Evolutionary conservation across 192 early-diverging fungal genomes (phyloP).

Genomic region (Lunasporangiospora selenospora): DNA sequence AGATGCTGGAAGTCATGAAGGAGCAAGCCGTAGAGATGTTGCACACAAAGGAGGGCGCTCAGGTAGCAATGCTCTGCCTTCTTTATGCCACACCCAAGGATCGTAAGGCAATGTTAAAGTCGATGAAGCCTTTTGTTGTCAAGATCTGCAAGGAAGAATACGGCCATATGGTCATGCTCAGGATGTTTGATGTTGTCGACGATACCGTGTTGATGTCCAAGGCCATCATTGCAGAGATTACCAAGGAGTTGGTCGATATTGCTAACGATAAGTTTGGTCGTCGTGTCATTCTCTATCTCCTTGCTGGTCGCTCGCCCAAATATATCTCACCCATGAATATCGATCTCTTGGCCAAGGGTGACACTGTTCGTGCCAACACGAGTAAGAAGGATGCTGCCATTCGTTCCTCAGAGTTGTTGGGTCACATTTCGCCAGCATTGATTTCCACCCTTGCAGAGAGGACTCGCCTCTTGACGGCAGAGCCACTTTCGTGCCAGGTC

Average conservation of each 20-base stretch:
- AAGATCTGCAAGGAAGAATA: conserved; percentile 91
- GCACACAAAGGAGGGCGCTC: conserved; percentile 93
- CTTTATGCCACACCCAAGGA: conserved; percentile 85
- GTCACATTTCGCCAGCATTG: conserved; percentile 64
- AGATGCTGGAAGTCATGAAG: conserved; percentile 80
- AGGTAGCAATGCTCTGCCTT: conserved; percentile 83
- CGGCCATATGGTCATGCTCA: conserved; percentile 85
- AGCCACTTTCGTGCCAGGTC: conserved; percentile 72
- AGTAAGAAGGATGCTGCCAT: conserved; percentile 87
- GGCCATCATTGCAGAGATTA: conserved; percentile 69
- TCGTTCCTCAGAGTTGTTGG: conserved; percentile 73
- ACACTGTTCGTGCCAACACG: conserved; percentile 72
- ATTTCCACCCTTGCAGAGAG: conserved; percentile 61
- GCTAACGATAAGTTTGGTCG: conserved; percentile 78
- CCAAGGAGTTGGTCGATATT: conserved; percentile 64
- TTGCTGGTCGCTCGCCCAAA: conserved; percentile 76
- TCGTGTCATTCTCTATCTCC: conserved; percentile 81
- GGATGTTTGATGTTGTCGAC: conserved; percentile 87
- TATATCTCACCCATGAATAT: conserved; percentile 77
- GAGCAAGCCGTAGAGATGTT: conserved; percentile 86
- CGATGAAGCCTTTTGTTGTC: conserved; percentile 79
- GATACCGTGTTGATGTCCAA: conserved; percentile 90
- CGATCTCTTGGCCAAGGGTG: conserved; percentile 70
- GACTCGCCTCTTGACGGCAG: conserved; percentile 63
- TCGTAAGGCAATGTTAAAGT: conserved; percentile 88